These are phyloP conservation scores for Rhizopus stolonifer DNA, from an alignment of 371 early-diverging fungal genomes.

Conservation along the genomic window DNA sequence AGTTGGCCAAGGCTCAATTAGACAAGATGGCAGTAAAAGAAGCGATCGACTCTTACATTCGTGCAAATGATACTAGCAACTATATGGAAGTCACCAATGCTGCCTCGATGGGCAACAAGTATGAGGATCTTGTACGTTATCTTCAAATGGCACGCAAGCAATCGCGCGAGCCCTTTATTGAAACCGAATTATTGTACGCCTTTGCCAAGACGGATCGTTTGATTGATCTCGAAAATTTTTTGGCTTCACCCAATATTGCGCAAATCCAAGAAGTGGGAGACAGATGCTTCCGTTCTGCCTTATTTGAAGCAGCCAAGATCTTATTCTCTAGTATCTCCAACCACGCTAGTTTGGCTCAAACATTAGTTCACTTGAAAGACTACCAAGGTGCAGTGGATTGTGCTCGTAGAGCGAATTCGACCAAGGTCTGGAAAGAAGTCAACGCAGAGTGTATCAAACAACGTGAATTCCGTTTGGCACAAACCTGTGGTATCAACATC, in stretches of 20 bases:
- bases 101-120: conserved; percentile 81
- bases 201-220: conserved; percentile 92
- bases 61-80: conserved; percentile 90
- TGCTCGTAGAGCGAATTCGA: conserved; percentile 96
- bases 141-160: conserved; percentile 92
- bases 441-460: conserved; percentile 92
- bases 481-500: conserved; percentile 94
- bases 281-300: conserved; percentile 87
- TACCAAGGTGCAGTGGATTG: conserved; percentile 96
- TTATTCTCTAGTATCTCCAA: conserved; percentile 92
- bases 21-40: conserved; percentile 88
- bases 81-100: conserved; percentile 86
- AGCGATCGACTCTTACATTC: conserved; percentile 94
- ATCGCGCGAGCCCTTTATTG: conserved; percentile 89
- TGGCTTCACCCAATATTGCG: conserved; percentile 90
- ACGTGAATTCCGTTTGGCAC: conserved; percentile 94
- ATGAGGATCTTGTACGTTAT: conserved; percentile 90
- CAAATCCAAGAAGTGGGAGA: conserved; percentile 93
- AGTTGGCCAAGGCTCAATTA: conserved; percentile 93
- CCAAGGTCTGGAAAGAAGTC: conserved; percentile 97
- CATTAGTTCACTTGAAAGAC: conserved; percentile 91
- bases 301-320: conserved; percentile 93
- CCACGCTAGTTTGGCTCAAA: conserved; percentile 94
- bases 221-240: conserved; percentile 91
- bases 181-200: conserved; percentile 91